Conservation (phyloP, 305 asterid species). For the Solanum chacoense region DNA sequence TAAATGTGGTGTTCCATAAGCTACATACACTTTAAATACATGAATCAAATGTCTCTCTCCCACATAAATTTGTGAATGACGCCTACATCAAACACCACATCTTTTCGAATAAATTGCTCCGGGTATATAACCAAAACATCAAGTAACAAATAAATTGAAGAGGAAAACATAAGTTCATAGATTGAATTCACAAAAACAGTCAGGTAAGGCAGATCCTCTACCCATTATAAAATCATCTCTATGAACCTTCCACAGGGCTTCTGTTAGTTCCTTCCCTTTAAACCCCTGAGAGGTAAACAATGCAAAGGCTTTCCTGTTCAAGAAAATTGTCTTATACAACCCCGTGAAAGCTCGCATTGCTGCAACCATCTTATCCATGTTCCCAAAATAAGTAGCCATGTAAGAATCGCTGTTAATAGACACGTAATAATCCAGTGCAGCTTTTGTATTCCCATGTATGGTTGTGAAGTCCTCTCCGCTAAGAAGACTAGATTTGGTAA, state of each 20-base stretch:
- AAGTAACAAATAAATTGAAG: background rate
- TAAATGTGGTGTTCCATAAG: background rate
- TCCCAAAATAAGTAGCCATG: constrained; percentile 80
- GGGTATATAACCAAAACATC: background rate
- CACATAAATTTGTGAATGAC: background rate
- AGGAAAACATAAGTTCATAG: constrained; percentile 10
- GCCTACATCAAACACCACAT: background rate
- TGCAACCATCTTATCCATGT: constrained; percentile 97
- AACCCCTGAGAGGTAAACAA: constrained; percentile 44
- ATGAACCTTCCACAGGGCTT: constrained; percentile 67
- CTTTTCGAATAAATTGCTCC: background rate
- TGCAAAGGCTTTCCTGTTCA: constrained; percentile 56
- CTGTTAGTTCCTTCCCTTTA: constrained; percentile 40
- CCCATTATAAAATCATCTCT: constrained; percentile 80
- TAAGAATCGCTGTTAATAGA: constrained; percentile 66
- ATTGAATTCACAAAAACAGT: constrained; percentile 81
- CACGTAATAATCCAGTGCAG: constrained; percentile 81
- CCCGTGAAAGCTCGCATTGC: constrained; percentile 86
- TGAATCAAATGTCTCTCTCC: background rate
- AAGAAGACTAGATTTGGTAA: constrained; percentile 55
- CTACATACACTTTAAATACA: background rate
- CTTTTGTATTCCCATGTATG: constrained; percentile 96
- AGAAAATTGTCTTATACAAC: constrained; percentile 50
- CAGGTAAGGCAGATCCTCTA: constrained; percentile 81
- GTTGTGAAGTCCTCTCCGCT: constrained; percentile 42